A percentile compares a stretch with the other conserved stretches of the same genome.
Evolutionary conservation across 495 filamentous ascomycete genomes (phyloP).

Genomic region (Bryoglossum gracile): DNA sequence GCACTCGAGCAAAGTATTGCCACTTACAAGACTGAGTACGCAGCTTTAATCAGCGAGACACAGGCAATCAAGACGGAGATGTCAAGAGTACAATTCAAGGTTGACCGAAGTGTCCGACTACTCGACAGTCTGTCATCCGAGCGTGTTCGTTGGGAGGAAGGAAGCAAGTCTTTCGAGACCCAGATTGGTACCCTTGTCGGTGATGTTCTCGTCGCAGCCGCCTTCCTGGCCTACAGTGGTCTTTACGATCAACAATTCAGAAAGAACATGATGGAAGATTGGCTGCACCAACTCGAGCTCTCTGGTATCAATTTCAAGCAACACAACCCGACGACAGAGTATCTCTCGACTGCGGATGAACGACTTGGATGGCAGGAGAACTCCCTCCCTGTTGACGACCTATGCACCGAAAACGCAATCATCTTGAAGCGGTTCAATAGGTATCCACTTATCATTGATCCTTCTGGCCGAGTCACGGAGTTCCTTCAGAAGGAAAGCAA

Average conservation of each 20-base stretch:
- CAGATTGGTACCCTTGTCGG: slow-evolving; percentile 96
- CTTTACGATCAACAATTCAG: slow-evolving; percentile 97
- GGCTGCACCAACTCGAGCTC: slow-evolving; percentile 82
- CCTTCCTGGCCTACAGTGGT: slow-evolving; percentile 96
- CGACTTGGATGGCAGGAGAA: slow-evolving; percentile 90
- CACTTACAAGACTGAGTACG: slow-evolving; percentile 96
- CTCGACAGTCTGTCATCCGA: slow-evolving; percentile 94
- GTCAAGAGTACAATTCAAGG: slow-evolving; percentile 93
- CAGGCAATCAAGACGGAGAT: slow-evolving; percentile 97
- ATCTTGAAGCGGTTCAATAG: slow-evolving; percentile 95
- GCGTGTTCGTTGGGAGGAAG: slow-evolving; percentile 86
- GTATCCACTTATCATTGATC: slow-evolving; percentile 97
- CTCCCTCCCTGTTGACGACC: slow-evolving; percentile 94
- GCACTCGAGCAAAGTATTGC: slow-evolving; percentile 84
- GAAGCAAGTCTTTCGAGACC: slow-evolving; percentile 94
- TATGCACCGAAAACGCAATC: slow-evolving; percentile 98
- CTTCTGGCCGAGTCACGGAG: slow-evolving; percentile 86
- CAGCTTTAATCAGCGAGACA: slow-evolving; percentile 90
- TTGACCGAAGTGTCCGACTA: slow-evolving; percentile 88
- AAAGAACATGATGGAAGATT: slow-evolving; percentile 95
- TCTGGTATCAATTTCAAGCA: slow-evolving; percentile 89
- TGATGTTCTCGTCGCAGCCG: slow-evolving; percentile 88
- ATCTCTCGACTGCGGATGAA: slow-evolving; percentile 94
- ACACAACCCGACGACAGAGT: slow-evolving; percentile 91
- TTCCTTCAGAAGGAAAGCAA: slow-evolving; percentile 92